These are phyloP conservation scores for Cryptococcus sp. DNA, from an alignment of 1,284 basidiomycete genomes.

Conservation along the genomic window DNA sequence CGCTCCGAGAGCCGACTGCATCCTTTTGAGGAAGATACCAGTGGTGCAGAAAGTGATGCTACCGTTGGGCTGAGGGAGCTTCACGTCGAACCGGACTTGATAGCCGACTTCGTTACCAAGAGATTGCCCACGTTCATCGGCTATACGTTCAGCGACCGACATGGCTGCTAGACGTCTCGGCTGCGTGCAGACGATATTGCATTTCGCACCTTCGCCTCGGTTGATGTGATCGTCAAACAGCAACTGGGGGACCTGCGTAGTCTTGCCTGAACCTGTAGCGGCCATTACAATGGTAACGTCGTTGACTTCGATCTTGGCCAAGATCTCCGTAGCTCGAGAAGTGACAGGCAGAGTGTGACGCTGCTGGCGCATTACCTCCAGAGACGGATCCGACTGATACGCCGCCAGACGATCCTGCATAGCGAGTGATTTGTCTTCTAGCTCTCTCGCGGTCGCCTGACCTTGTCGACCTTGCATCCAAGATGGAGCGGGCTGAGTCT, in stretches of 20 bases:
- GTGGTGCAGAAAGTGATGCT: slow-evolving; percentile 90
- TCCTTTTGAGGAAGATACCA: slow-evolving; percentile 82
- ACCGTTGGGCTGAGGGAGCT: slow-evolving; percentile 77
- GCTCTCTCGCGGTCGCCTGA: slow-evolving; percentile 37
- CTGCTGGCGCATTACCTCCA: slow-evolving; percentile 68
- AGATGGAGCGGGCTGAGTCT: slow-evolving; percentile 27
- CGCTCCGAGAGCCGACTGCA: slow-evolving; percentile 72
- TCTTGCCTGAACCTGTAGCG: slow-evolving; percentile 93
- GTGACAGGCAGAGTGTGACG: slow-evolving; percentile 74
- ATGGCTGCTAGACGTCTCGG: slow-evolving; percentile 90
- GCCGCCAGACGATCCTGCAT: slow-evolving; percentile 62
- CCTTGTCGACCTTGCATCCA: slow-evolving; percentile 31
- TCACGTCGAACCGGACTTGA: slow-evolving; percentile 88
- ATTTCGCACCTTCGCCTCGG: slow-evolving; percentile 73
- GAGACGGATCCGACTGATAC: slow-evolving; percentile 66
- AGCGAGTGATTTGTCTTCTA: slow-evolving; percentile 62
- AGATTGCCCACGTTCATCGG: slow-evolving; percentile 80
- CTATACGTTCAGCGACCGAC: slow-evolving; percentile 88
- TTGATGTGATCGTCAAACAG: slow-evolving; percentile 84
- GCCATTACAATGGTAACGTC: slow-evolving; percentile 94
- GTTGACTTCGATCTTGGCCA: slow-evolving; percentile 72
- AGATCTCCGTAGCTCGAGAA: slow-evolving; percentile 64
- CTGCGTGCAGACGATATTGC: slow-evolving; percentile 93
- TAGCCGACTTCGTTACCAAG: slow-evolving; percentile 80
- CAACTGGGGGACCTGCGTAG: slow-evolving; percentile 92